phyloP scores from a whole-genome alignment of 2,329 filamentous ascomycete genomes.

The Ceratocystis ficicola region DNA sequence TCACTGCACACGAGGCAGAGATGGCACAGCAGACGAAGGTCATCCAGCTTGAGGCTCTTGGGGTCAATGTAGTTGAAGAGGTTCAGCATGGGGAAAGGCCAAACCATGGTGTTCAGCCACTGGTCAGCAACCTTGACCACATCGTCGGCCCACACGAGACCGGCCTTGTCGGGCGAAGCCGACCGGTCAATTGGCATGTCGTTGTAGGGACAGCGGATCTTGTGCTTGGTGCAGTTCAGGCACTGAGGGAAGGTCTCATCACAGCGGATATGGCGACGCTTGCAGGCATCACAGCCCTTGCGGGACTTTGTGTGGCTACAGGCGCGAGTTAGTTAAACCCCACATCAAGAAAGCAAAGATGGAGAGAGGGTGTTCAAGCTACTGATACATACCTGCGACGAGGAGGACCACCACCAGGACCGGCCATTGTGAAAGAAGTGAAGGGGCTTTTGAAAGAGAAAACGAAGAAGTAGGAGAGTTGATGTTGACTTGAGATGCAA shows the following conservation, averaged over 20 bases:
- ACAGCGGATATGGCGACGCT: slow-evolving; percentile 91
- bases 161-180: slow-evolving; percentile 49
- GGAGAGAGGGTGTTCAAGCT: slow-evolving; percentile 20
- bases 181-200: slow-evolving; percentile 58
- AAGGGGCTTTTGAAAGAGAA: slow-evolving; percentile 12
- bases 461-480: slow-evolving; percentile 5
- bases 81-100: slow-evolving; percentile 71
- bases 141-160: slow-evolving; percentile 75
- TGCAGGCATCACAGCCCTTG: slow-evolving; percentile 97
- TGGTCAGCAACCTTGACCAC: slow-evolving; percentile 68
- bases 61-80: slow-evolving; percentile 65
- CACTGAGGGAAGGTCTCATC: slow-evolving; percentile 98
- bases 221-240: slow-evolving; percentile 97
- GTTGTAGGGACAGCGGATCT: slow-evolving; percentile 96
- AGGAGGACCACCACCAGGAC: slow-evolving; percentile 87
- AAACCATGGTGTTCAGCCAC: slow-evolving; percentile 61
- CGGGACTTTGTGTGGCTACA: slow-evolving; percentile 93
- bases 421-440: slow-evolving; percentile 54
- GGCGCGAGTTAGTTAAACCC: slow-evolving; percentile 23
- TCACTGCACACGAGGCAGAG: slow-evolving; percentile 76
- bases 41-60: slow-evolving; percentile 59
- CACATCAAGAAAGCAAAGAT: neutral
- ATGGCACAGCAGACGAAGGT: slow-evolving; percentile 82
- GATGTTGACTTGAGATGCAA: neutral
- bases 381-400: slow-evolving; percentile 43